These are phyloP conservation scores for Annulohypoxylon truncatum DNA, from an alignment of 2,329 filamentous ascomycete genomes.

Conservation along the genomic window DNA sequence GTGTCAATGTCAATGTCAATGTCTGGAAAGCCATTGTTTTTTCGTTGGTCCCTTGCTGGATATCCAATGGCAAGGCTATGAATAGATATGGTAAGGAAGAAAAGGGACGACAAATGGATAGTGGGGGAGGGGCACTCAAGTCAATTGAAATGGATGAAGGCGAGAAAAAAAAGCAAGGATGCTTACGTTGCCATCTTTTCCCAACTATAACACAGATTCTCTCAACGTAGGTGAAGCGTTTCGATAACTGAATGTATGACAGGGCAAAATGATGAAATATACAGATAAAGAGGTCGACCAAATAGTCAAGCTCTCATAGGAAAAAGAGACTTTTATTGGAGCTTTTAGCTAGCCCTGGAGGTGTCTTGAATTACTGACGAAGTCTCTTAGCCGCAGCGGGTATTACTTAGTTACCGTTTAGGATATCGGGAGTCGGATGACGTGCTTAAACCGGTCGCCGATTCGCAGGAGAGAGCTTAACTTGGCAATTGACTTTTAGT, in stretches of 20 bases:
- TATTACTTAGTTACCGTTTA: slow-evolving; percentile 35
- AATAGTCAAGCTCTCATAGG: slow-evolving; percentile 14
- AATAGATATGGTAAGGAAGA: neutral
- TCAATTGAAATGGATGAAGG: slow-evolving; percentile 4
- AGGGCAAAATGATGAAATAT: neutral
- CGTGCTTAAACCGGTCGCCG: slow-evolving; percentile 37
- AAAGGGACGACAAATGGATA: slow-evolving; percentile 25
- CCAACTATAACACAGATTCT: neutral
- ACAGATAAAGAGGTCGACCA: neutral
- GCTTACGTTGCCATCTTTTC: slow-evolving; percentile 51
- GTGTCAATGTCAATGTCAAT: no score
- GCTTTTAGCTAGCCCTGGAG: slow-evolving; percentile 3
- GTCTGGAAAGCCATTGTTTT: no score
- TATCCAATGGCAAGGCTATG: neutral
- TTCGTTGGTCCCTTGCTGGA: neutral
- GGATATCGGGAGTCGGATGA: slow-evolving; percentile 39
- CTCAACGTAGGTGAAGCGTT: neutral
- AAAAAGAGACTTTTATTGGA: neutral
- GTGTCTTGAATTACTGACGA: slow-evolving; percentile 7
- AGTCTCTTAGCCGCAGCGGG: slow-evolving; percentile 33
- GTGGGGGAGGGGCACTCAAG: slow-evolving; percentile 46
- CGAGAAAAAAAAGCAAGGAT: slow-evolving; percentile 10
- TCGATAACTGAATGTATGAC: neutral
- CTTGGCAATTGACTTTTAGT: slow-evolving; percentile 25
- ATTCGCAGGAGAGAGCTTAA: slow-evolving; percentile 35